These are phyloP conservation scores for Eucalyptus victrix DNA, from an alignment of 345 rosid species.

Conservation along the genomic window DNA sequence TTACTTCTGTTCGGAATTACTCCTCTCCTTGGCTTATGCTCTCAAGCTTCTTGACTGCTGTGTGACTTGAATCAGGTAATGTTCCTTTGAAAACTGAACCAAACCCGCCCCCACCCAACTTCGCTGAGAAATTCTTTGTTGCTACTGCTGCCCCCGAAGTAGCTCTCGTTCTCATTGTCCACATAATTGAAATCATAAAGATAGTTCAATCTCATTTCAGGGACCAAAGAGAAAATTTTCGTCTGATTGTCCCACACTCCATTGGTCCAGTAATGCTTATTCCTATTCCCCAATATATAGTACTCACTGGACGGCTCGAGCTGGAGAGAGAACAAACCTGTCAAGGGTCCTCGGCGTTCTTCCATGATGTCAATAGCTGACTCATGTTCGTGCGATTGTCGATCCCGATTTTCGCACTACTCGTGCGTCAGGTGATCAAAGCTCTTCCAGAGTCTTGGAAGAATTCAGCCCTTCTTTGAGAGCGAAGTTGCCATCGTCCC, in stretches of 20 bases:
- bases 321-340: conserved; percentile 66
- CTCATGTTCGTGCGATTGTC: conserved; percentile 13
- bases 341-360: conserved; percentile 39
- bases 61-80: conserved; percentile 40
- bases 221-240: conserved; percentile 33
- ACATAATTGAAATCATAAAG: conserved; percentile 38
- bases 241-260: conserved; percentile 45
- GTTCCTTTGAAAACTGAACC: conserved; percentile 78
- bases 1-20: too few relatives aligned
- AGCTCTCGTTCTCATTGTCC: conserved; percentile 30
- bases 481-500: conserved; percentile 52
- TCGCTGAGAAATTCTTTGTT: conserved; percentile 61
- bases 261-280: conserved; percentile 36
- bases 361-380: conserved; percentile 44
- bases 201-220: conserved; percentile 53
- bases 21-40: conserved; percentile 48
- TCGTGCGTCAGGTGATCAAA: conserved; percentile 33
- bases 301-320: conserved; percentile 44
- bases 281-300: conserved; percentile 39
- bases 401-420: conserved; percentile 26
- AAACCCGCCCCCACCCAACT: conserved; percentile 77
- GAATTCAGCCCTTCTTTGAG: conserved; percentile 14
- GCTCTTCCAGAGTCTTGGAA: conserved; percentile 43
- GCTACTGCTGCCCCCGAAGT: conserved; percentile 31
- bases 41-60: conserved; percentile 77